phyloP scores from a whole-genome alignment of 208 protist genomes.

The Acanthamoeba castellanii region DNA sequence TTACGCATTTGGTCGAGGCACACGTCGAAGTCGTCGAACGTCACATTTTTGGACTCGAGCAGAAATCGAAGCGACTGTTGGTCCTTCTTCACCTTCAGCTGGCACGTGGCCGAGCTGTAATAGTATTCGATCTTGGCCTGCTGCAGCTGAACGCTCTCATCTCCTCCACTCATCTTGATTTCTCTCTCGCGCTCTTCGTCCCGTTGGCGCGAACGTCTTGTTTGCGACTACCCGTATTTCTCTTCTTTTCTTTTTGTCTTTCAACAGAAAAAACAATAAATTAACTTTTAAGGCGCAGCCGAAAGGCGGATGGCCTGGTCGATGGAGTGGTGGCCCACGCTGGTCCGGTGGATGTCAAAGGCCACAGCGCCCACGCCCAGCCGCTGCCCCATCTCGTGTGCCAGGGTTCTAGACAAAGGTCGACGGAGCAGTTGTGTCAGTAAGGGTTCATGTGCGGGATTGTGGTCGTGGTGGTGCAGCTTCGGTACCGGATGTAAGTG shows the following conservation, averaged over 20 bases:
- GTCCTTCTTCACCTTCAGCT: conserved; percentile 66
- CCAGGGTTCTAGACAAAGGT: background rate
- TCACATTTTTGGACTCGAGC: conserved; percentile 46
- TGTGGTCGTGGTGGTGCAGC: background rate
- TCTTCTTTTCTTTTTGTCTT: background rate
- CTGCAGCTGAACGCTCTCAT: background rate
- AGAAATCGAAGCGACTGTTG: conserved; percentile 53
- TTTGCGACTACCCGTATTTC: background rate
- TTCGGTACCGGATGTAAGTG: conserved; percentile 43
- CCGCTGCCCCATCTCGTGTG: background rate
- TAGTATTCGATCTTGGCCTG: conserved; percentile 62
- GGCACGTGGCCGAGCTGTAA: conserved; percentile 57
- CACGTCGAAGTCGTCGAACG: conserved; percentile 71
- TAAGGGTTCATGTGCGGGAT: background rate
- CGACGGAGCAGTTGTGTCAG: background rate
- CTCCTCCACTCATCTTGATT: conserved; percentile 1
- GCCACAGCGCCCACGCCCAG: background rate
- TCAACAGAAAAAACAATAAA: background rate
- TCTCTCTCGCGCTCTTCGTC: background rate
- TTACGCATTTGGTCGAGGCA: conserved; percentile 61
- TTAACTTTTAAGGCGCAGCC: background rate
- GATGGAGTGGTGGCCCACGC: background rate
- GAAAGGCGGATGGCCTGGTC: background rate
- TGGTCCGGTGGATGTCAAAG: background rate
- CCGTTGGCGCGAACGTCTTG: no score